Evolutionary conservation across 768 basidiomycete genomes (phyloP), one percentile per base, ranked within the genome.

Genomic region (Floccularia luteovirens): DNA sequence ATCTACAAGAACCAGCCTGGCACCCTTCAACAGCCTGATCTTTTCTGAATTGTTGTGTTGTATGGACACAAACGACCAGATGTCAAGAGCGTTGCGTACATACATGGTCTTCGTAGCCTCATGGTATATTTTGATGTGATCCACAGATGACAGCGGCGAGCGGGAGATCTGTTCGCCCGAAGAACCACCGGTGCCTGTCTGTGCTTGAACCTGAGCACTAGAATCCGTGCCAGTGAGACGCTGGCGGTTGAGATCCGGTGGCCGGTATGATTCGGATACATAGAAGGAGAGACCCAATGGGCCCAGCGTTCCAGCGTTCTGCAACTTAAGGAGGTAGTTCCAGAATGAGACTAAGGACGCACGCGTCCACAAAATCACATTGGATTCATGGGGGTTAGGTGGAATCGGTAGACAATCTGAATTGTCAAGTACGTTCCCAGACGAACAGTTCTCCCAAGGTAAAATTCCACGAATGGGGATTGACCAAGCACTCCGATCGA

Each of bases 41-140:
- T 73, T 72, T 35, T 24, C 13, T n/a, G 17, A 25, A 27, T 38
- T 12, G 8, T 44, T 43, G 8, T 19, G 21, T 32, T 33, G 24
- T 19, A 24, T 45, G 10, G 36, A 42, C 24, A 52, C 43, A 48
- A 66, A 73, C 17, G 50, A 50, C 69, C 78, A 80, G 11, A 66
- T 61, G 50, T 78, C 70, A 32, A 81, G 54, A 23, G 74, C 47
- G 41, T 61, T 68, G 32, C 79, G 65, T 11, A 81, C 52, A 44
- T 59, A 55, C 54, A 77, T 64, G 5, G 74, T 63, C 46, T 65
- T 60, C 25, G 52, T 45, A 22, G 68, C 64, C 45, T 79, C 75
- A 48, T 79, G 77, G 53, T 77, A 78, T 24, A 81, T 55, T 53
- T 76, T 78, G 60, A 81, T 70, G 47, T 73, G 62, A 48, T 80